A percentile compares a stretch with the other conserved stretches of the same genome.
phyloP scores from a whole-genome alignment of 2,329 filamentous ascomycete genomes.

The Chrysoporthe puriensis region DNA sequence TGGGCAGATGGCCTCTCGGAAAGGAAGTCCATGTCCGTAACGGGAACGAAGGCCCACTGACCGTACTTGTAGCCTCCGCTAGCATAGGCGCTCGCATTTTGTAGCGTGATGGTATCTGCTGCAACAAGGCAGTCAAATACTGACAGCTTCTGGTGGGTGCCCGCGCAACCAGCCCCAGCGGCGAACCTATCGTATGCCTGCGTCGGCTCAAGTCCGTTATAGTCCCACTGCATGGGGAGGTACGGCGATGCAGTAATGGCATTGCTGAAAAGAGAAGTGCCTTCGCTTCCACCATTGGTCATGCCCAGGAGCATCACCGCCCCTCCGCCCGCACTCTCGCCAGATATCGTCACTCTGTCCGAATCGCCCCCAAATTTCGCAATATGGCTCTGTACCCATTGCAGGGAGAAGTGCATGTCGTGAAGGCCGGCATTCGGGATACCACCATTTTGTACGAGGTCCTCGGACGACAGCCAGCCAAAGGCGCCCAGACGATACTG shows the following conservation, averaged over 20 bases:
- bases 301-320: constrained; percentile 19
- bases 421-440: constrained; percentile 62
- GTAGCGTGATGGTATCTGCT: constrained; percentile 37
- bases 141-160: not conserved
- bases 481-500: constrained; percentile 69
- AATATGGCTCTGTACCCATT: constrained; percentile 70
- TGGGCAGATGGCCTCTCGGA: constrained; percentile 36
- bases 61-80: constrained; percentile 30
- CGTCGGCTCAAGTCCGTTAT: constrained; percentile 11
- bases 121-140: constrained; percentile 33
- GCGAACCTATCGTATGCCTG: constrained; percentile 20
- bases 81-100: constrained; percentile 32
- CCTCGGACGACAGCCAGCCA: constrained; percentile 62
- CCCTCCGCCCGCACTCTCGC: constrained; percentile 57
- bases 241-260: constrained; percentile 22
- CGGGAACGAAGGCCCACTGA: constrained; percentile 40
- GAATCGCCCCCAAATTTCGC: constrained; percentile 48
- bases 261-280: constrained; percentile 23
- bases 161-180: constrained; percentile 10
- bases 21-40: constrained; percentile 41
- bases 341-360: constrained; percentile 66
- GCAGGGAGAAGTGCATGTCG: constrained; percentile 62
- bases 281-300: constrained; percentile 15
- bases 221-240: constrained; percentile 19
- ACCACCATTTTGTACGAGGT: constrained; percentile 50